Base-by-base conservation (phyloP, 768 basidiomycete genomes). In the Postia placenta region DNA sequence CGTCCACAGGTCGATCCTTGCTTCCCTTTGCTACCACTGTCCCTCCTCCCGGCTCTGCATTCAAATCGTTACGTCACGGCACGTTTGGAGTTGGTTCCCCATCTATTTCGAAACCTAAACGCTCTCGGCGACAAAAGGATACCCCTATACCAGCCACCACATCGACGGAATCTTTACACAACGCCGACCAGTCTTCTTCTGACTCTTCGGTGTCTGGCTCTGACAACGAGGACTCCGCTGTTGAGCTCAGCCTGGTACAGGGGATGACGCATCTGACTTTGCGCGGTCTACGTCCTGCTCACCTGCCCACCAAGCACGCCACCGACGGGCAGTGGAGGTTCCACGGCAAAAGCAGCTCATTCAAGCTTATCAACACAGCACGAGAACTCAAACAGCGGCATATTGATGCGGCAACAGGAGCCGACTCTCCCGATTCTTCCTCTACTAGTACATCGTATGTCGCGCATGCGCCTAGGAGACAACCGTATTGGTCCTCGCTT, bases 281-380 rank as follows among this genome's bases (percentile, higher is more conserved):
- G 45, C 57, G 74, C 49, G 64, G 68, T 57, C 43, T 72, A 54
- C 57, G 67, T 65, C 50, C 68, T 50, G 67, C 69, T 11, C 64
- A 68, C 20, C 68, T 69, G 47, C 56, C 59, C 4, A 52, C 54
- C 6, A 51, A 54, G 25, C 54, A 55, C 55, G 22, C 47, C 55
- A n/a, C 52, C 11, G 69, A 74, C 50, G 72, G 71, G 50, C 66
- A 71, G 50, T 69, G 73, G 43, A 62, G 81, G 23, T 85, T 81
- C 56, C 80, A 83, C 57, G 83, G 82, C 14, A 75, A 79, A 55
- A 83, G 79, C 59, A 82, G 79, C 55, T 69, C 70, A 12, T 72
- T 76, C 28, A 71, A 74, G 24, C 73, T 84, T 11, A 73, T 84
- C 19, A 76, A 75, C 39, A 67, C 72, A 0, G 75, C 79, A 0